phyloP scores from a whole-genome alignment of 192 early-diverging fungal species.

The Backusella luteola region DNA sequence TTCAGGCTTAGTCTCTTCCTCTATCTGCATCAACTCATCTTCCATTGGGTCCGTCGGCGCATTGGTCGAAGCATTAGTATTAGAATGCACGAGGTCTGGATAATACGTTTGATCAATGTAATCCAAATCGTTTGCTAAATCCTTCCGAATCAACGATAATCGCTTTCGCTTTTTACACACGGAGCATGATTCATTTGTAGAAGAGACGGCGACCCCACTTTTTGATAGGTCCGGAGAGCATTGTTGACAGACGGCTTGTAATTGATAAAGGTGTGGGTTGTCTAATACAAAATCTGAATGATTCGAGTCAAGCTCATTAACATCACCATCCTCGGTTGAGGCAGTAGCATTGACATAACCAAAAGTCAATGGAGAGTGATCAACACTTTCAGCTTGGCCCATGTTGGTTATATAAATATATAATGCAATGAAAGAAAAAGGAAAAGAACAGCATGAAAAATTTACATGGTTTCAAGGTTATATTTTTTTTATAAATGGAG shows the following conservation, averaged over 20 bases:
- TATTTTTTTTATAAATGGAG: not conserved
- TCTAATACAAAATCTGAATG: not conserved
- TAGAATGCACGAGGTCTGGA: conserved; percentile 8
- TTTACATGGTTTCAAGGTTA: not conserved
- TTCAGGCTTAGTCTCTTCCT: not conserved
- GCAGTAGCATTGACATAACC: not conserved
- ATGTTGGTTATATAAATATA: not conserved
- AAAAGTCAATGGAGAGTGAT: conserved; percentile 9
- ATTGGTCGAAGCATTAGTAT: conserved; percentile 3
- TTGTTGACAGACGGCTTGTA: not conserved
- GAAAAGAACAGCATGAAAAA: not conserved
- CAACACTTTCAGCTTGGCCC: conserved; percentile 6
- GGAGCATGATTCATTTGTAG: not conserved
- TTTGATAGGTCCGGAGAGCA: not conserved
- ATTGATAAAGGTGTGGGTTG: conserved; percentile 7
- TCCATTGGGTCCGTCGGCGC: not conserved
- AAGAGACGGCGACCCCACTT: not conserved
- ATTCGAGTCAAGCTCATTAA: not conserved
- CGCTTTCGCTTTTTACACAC: conserved; percentile 1
- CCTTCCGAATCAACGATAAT: not conserved
- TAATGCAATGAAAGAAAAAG: not conserved
- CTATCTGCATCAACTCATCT: conserved; percentile 12
- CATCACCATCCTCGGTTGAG: not conserved
- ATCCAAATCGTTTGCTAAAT: conserved; percentile 16
- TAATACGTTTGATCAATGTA: conserved; percentile 32